Evolutionary conservation across 495 filamentous ascomycete genomes (phyloP).

Genomic region (Penicillium cosmopolitanum): DNA sequence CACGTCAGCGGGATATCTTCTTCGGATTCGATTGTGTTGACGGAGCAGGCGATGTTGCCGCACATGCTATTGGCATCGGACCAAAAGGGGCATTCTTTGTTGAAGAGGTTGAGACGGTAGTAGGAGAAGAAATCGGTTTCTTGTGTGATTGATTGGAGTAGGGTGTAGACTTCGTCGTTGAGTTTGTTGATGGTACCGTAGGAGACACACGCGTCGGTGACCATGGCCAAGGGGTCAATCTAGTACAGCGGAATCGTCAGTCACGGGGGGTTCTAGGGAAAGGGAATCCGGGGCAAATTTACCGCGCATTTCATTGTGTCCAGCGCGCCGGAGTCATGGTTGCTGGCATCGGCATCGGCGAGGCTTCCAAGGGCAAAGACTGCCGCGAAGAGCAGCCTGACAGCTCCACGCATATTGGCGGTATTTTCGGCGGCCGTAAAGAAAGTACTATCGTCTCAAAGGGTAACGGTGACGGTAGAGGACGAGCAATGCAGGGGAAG

Average conservation of each 20-base stretch:
- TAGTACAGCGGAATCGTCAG: conserved; percentile 29
- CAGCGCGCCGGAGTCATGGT: conserved; percentile 41
- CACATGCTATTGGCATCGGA: conserved; percentile 91
- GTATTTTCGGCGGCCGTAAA: not conserved
- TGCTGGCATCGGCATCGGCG: conserved; percentile 42
- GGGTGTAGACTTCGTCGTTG: conserved; percentile 77
- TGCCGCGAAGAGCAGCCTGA: conserved; percentile 73
- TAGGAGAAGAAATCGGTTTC: conserved; percentile 97
- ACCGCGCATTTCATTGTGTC: conserved; percentile 66
- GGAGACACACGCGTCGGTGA: conserved; percentile 90
- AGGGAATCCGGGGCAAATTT: conserved; percentile 38
- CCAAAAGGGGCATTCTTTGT: conserved; percentile 96
- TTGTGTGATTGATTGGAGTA: conserved; percentile 77
- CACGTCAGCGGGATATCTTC: conserved; percentile 90
- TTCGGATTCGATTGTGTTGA: conserved; percentile 95
- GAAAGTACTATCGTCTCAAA: not conserved
- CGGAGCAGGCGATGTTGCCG: conserved; percentile 95
- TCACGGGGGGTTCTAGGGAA: not conserved
- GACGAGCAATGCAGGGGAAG: not conserved
- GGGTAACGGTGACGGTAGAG: not conserved
- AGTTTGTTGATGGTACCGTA: conserved; percentile 86
- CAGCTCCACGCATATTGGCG: conserved; percentile 64
- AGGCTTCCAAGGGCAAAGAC: conserved; percentile 71
- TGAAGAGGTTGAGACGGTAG: conserved; percentile 94
- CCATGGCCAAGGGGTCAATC: conserved; percentile 65